A percentile compares a stretch with the other conserved stretches of the same genome.
Evolutionary conservation across 2,329 filamentous ascomycete species (phyloP).

Genomic region (Colletotrichum sp.): DNA sequence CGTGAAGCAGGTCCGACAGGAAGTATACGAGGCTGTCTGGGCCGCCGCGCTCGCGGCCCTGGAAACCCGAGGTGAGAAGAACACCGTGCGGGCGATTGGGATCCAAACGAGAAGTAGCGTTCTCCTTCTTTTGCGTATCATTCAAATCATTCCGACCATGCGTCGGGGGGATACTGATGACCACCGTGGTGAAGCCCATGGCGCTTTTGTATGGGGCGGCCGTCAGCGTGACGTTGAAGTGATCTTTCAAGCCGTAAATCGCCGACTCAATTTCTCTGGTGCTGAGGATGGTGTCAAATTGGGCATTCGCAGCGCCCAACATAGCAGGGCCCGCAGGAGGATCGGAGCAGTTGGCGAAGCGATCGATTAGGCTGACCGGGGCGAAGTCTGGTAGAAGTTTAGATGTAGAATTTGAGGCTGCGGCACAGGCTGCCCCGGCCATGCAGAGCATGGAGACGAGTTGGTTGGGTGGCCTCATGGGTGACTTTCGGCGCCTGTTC

Average conservation of each 20-base stretch:
- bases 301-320: constrained; percentile 28
- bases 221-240: constrained; percentile 43
- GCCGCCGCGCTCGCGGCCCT: constrained; percentile 62
- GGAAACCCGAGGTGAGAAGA: constrained; percentile 58
- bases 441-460: background rate
- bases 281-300: constrained; percentile 49
- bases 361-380: constrained; percentile 45
- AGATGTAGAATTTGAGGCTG: background rate
- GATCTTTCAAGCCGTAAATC: constrained; percentile 43
- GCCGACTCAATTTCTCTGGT: constrained; percentile 47
- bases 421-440: background rate
- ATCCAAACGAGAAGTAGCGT: background rate
- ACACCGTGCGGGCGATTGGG: background rate
- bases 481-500: background rate
- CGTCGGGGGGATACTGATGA: constrained; percentile 43
- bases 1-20: constrained; percentile 60
- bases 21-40: constrained; percentile 63
- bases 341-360: constrained; percentile 41
- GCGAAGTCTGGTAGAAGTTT: background rate
- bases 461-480: background rate
- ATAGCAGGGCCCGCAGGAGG: constrained; percentile 32
- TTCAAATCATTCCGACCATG: background rate
- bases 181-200: constrained; percentile 40
- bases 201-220: constrained; percentile 46
- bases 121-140: background rate